phyloP scores from a whole-genome alignment of 148 eudicot genomes.

The Arctostaphylos glauca region DNA sequence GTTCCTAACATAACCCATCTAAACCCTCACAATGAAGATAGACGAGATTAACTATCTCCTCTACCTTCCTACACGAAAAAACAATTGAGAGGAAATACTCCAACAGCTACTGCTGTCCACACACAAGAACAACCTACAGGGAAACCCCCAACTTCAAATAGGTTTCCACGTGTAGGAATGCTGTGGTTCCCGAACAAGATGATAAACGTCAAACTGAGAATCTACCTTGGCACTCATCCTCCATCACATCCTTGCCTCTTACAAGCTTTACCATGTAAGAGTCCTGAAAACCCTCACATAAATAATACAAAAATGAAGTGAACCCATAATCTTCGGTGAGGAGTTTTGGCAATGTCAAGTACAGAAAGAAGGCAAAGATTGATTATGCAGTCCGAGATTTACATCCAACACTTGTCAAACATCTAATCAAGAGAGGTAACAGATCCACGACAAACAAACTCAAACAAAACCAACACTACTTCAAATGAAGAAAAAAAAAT shows the following conservation, averaged over 20 bases:
- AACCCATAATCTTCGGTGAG: not conserved
- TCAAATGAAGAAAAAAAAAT: not conserved
- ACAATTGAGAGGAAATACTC: not conserved
- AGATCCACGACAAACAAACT: not conserved
- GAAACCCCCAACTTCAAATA: not conserved
- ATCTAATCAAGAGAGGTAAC: not conserved
- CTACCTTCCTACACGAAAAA: not conserved
- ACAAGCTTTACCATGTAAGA: not conserved
- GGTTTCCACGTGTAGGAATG: not conserved
- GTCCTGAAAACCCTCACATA: not conserved
- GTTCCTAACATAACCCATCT: not conserved
- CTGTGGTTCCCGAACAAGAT: not conserved
- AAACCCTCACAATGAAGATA: not conserved
- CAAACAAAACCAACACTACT: not conserved
- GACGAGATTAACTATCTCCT: not conserved
- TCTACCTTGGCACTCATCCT: not conserved
- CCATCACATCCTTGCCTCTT: not conserved
- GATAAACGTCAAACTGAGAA: slow-evolving; percentile 1
- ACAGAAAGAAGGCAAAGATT: slow-evolving; percentile 2
- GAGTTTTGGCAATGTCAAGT: not conserved
- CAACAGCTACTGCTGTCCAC: not conserved
- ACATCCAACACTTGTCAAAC: not conserved
- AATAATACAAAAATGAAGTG: not conserved
- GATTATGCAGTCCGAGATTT: not conserved
- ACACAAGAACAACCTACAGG: not conserved